A percentile compares a stretch with the other conserved stretches of the same genome.
Conservation (phyloP, 441 rosid genomes). For the Sinapis alba region DNA sequence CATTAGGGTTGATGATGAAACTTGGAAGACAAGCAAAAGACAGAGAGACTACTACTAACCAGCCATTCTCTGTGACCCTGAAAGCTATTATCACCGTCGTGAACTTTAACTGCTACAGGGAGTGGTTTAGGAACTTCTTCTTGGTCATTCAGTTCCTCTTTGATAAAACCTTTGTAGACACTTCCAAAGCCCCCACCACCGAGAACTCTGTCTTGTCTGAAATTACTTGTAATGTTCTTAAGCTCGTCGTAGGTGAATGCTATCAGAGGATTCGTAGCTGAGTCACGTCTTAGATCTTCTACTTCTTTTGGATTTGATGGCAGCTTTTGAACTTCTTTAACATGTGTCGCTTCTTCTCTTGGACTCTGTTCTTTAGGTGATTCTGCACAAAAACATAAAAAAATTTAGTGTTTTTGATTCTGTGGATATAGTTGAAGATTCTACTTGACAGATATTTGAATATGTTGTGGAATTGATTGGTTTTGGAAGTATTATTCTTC, state of each 20-base stretch:
- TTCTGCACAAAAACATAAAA: slow-evolving; percentile 39
- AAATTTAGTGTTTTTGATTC: slow-evolving; percentile 18
- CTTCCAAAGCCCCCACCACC: slow-evolving; percentile 98
- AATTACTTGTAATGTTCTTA: slow-evolving; percentile 69
- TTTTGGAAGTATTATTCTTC: background rate
- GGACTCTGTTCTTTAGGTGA: slow-evolving; percentile 67
- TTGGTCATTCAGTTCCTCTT: slow-evolving; percentile 53
- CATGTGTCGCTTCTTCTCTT: slow-evolving; percentile 35
- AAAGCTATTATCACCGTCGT: slow-evolving; percentile 83
- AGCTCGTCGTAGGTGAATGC: slow-evolving; percentile 86
- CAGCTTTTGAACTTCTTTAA: slow-evolving; percentile 55
- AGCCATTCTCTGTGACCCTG: slow-evolving; percentile 99
- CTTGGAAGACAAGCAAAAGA: slow-evolving; percentile 21
- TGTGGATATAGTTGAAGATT: slow-evolving; percentile 5
- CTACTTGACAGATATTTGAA: background rate
- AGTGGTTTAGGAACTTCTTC: slow-evolving; percentile 63
- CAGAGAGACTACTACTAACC: slow-evolving; percentile 47
- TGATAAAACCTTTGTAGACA: slow-evolving; percentile 85
- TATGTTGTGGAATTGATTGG: slow-evolving; percentile 6
- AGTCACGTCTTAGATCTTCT: slow-evolving; percentile 83
- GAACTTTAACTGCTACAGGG: slow-evolving; percentile 95
- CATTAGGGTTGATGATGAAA: background rate
- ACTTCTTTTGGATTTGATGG: slow-evolving; percentile 97
- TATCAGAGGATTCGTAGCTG: slow-evolving; percentile 78
- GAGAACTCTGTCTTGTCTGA: slow-evolving; percentile 82